Base-by-base conservation (phyloP, 305 asterid species). In the Solanum hybrid region DNA sequence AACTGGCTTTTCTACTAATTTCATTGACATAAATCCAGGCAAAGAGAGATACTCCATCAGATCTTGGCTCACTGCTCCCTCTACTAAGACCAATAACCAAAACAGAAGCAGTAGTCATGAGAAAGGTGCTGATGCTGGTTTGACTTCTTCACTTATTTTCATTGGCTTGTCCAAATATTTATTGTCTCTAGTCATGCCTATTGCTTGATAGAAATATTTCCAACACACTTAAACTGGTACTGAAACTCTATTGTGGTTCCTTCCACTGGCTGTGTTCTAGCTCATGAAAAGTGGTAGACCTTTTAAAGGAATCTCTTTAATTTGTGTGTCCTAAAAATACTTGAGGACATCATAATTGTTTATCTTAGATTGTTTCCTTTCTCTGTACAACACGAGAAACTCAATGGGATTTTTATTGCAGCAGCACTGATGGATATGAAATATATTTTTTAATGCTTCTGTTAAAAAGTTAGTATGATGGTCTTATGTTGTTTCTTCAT, bases 61-160 rank as follows among this genome's bases (percentile, higher is more conserved):
- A 72, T 93, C 99, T 87, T 97, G 99, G 99, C 95, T 97, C 89
- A 92, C 91, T 89, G 91, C 96, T 41, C 87, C 93, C 76, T 92
- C 98, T 83, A 89, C 91, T 88, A 94, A 93, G 92, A 91, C 91
- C 70, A 83, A 88, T 90, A 89, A 88, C 89, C 91, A 32, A 84
- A 90, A 79, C 39, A 90, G 89, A 89, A 82, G 89, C 77, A 92
- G 87, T 87, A 92, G 81, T 89, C 90, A 72, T 32, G 87, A 94
- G 90, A 93, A 92, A 84, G 90, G 75, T 88, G 91, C 87, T 88
- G 89, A 90, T 89, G 89, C 92, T 88, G 93, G 94, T 92, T 79
- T 75, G 26, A 89, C 31, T 34, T 27, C 32, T 65, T 41, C 72
- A 14, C 77, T 86, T 32, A 38, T 34, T 86, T 86, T 57, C n/a